Conservation (phyloP, 495 filamentous ascomycete species). For the Podospora conica region DNA sequence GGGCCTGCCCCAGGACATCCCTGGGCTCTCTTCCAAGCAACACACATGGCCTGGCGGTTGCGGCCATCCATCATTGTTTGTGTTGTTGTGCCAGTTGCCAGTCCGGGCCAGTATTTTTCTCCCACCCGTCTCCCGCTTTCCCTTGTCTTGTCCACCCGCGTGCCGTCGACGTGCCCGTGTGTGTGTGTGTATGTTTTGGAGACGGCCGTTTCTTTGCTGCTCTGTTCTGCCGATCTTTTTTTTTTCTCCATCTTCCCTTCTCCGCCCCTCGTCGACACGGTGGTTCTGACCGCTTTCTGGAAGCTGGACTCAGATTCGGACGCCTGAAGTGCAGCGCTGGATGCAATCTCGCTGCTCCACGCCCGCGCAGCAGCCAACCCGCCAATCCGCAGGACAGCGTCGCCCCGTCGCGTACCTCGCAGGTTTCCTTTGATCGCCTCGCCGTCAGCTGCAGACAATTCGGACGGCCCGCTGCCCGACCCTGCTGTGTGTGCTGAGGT, state of each 20-base stretch:
- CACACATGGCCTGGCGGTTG: not conserved
- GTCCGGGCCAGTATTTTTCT: not conserved
- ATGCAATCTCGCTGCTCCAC: constrained; percentile 7
- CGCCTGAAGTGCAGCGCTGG: constrained; percentile 3
- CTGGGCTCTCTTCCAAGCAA: not conserved
- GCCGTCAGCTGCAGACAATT: constrained; percentile 8
- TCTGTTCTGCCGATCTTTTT: not conserved
- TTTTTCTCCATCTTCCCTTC: not conserved
- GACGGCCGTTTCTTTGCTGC: not conserved
- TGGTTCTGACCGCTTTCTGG: not conserved
- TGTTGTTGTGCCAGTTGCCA: not conserved
- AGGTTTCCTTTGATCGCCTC: constrained; percentile 7
- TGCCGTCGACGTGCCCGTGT: not conserved
- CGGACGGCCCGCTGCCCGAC: constrained; percentile 3
- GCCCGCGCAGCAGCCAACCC: constrained; percentile 12
- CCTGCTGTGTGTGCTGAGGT: not conserved
- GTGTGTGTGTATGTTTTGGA: not conserved
- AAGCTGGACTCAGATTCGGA: not conserved
- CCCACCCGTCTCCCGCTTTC: not conserved
- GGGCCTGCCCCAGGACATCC: not conserved
- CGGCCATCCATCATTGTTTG: not conserved
- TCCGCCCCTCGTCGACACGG: not conserved
- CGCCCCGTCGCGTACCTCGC: constrained; percentile 2
- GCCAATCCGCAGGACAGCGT: constrained; percentile 13
- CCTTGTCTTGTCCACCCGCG: not conserved